Base-by-base conservation (phyloP, 306 rosid species). In the Prosopis cineraria region DNA sequence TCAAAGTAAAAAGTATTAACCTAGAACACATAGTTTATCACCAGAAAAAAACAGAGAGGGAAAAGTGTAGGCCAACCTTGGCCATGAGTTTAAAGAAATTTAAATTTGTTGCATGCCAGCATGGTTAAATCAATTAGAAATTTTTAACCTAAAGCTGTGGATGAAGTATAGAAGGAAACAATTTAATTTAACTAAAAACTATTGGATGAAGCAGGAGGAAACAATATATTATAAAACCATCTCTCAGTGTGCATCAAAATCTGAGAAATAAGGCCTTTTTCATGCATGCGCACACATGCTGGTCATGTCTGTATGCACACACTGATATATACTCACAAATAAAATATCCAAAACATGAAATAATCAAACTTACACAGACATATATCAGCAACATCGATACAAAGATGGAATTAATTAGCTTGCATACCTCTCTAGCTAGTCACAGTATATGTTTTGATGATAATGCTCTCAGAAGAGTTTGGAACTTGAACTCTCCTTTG, bases 341-440 rank as follows among this genome's bases (percentile, higher is more conserved):
- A 52, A 29, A 20, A 52, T 52, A n/a, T 6, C 4, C 59, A 52
- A 2, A 52, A 52, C 59, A 20, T n/a, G 29, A 52, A 20, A 52
- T 2, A 9, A 52, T 20, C 1, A 36, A 36, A 36, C 6, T 36
- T 36, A 36, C 4, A 31, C 7, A 36, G 7, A 36, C 6, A 36
- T 36, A 36, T 36, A 5, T 8, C n/a, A n/a, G n/a, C n/a, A n/a
- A n/a, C n/a, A n/a, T n/a, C n/a, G n/a, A n/a, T n/a, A n/a, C n/a
- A n/a, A n/a, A 20, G 24, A 52, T 52, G 11, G 29, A 52, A 52
- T 2, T 31, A 2, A 69, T 48, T 27, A 68, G 19, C 14, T 64
- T 36, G 16, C 80, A 74, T 81, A 85, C 88, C 88, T 84, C 16
- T n/a, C n/a, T n/a, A n/a, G n/a, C n/a, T 47, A 2, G 45, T 16